Base-by-base conservation (phyloP, 2,329 filamentous ascomycete genomes). In the Fusarium falciforme region DNA sequence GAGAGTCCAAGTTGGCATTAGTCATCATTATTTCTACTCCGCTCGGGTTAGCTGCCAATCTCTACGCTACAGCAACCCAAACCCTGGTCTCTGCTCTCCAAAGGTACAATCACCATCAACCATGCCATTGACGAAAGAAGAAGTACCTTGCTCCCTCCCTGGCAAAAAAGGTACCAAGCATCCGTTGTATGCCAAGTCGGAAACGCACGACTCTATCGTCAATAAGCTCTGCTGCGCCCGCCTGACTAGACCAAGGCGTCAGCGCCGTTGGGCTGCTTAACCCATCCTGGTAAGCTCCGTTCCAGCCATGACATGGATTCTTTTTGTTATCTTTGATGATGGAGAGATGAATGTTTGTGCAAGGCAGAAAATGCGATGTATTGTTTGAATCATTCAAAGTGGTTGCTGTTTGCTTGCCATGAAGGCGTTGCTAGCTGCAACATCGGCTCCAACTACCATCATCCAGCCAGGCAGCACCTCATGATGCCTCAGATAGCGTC, bases 191-290 rank as follows among this genome's bases (percentile, higher is more conserved):
- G 76, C 76, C 76, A 78, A 77, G 76, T 72, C 76, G 70, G 74
- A 66, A 58, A 65, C 61, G 68, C 61, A 70, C 54, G 61, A 76
- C 71, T 78, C 36, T 78, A 78, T 78, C 72, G 57, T 44, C 66
- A 70, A 75, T 76, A 78, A 78, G 76, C 76, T 78, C 71, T 74
- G 64, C 76, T 78, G 66, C 73, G 76, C 76, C 76, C 73, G 68
- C 72, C 64, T 67, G 49, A 62, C 62, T 71, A 60, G 57, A 31
- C 62, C 25, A n/a, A 20, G 52, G 33, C 31, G 57, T 38, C 38
- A 54, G 29, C 58, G 42, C n/a, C 62, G 38, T 66, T 69, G 58
- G 33, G 52, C 31, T 35, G 31, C 55, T 22, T 61, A 52, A 61
- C 58, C 35, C 49, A 49, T 55, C 49, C 29, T 47, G 49, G 36